Base-by-base conservation (phyloP, 495 filamentous ascomycete genomes). In the Hypomontagnella monticulosa region DNA sequence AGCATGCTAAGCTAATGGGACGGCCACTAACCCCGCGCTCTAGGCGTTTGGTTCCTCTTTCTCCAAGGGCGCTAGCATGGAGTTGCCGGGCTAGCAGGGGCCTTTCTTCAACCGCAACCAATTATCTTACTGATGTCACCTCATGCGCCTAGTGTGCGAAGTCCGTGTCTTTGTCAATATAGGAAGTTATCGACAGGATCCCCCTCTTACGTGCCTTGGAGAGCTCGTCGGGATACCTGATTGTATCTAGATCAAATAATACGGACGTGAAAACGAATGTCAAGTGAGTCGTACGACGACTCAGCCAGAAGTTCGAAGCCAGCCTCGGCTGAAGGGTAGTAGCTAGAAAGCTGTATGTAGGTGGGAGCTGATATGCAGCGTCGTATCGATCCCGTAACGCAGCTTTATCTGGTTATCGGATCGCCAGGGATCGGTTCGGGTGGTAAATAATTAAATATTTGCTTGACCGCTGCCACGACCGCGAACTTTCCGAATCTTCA, bases 11-110 rank as follows among this genome's bases (percentile, higher is more conserved):
- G 36, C 8, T 9, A 37, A 52, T n/a, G 33, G 40, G 37, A 60
- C 49, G 43, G 62, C 55, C 43, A 42, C 62, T 61, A 52, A 66
- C 55, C 62, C 62, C 62, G 62, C 62, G 41, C 36, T 38, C n/a
- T 43, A 6, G 23, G 23, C 23, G 23, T 27, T 27, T 27, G 23
- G 23, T 66, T 50, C 56, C 42, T 49, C 46, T 27, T 46, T 61
- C 52, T 16, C 27, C 30, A 52, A 19, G 44, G 34, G 34, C 23
- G 40, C 18, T 46, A 41, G 40, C 42, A 42, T 18, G n/a, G 56
- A 57, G 51, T 32, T 49, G 38, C 36, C 49, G 50, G 37, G 63
- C 56, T 66, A 61, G 63, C 47, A 61, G 52, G 63, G 63, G 55
- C 32, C 0, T 9, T 57, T 44, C 18, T 44, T 66, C 47, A 67